These are phyloP conservation scores for Talaromyces sp. DNA, from an alignment of 2,329 filamentous ascomycete species.

Conservation along the genomic window DNA sequence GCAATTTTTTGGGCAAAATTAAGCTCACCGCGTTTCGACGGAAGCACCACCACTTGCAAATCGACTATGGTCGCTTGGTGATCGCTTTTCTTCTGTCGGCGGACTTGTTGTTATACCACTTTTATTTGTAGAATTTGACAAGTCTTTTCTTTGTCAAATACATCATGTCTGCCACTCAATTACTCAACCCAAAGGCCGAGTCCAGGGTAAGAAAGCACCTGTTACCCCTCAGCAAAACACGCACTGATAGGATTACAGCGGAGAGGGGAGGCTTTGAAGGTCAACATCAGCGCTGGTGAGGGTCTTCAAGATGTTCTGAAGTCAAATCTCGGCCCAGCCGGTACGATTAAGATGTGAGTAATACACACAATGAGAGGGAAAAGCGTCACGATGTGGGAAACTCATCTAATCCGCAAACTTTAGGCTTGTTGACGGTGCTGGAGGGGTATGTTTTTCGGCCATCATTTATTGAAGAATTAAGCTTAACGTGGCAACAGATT, in stretches of 20 bases:
- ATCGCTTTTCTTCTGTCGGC: conserved; percentile 14
- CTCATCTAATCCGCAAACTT: conserved; percentile 28
- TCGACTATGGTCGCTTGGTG: conserved; percentile 21
- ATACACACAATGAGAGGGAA: neutral
- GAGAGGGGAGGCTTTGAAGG: conserved; percentile 90
- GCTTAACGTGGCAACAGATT: conserved; percentile 57
- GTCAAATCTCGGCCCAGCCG: conserved; percentile 89
- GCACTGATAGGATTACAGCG: conserved; percentile 60
- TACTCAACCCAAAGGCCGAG: conserved; percentile 98
- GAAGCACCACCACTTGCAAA: conserved; percentile 27
- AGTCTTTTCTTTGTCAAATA: conserved; percentile 18
- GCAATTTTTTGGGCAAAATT: conserved; percentile 37
- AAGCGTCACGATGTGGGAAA: conserved; percentile 4
- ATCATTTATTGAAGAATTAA: conserved; percentile 17
- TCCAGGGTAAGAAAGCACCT: conserved; percentile 67
- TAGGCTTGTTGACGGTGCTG: conserved; percentile 61
- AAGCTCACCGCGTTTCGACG: conserved; percentile 36
- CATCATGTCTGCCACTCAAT: conserved; percentile 90
- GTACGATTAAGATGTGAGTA: conserved; percentile 88
- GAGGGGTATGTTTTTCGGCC: conserved; percentile 45
- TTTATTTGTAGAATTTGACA: neutral
- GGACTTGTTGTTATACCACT: neutral
- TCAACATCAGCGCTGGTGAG: conserved; percentile 96
- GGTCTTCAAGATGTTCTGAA: conserved; percentile 91
- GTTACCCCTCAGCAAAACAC: conserved; percentile 29